Evolutionary conservation across 306 rosid genomes (phyloP), one percentile per base, ranked within the genome.

Genomic region (Rosa multiflora): DNA sequence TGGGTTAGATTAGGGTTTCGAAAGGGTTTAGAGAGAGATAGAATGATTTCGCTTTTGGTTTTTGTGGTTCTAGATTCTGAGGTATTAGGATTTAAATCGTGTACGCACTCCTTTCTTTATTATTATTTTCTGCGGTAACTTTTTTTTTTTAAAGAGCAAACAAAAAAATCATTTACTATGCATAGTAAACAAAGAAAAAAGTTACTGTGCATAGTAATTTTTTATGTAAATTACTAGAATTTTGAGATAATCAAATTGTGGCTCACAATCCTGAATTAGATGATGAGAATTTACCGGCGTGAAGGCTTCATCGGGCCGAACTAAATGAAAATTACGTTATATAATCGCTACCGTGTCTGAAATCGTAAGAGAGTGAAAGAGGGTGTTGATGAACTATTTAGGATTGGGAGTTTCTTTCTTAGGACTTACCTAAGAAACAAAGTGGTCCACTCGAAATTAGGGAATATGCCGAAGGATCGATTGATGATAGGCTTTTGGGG

Each of bases 1-100:
- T 12, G 59, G 40, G 21, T 67, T 21, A 48, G 69, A 52, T 58
- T 89, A 84, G 90, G 93, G 88, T 80, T 85, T 83, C 74, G 56
- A 70, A 75, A 70, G 79, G 83, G 79, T 78, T 85, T 82, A 32
- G 62, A 37, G 82, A 75, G 53, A 39, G 55, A 70, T 53, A 29
- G 70, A 40, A 56, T 72, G 63, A 52, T 61, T 80, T 84, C 66
- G 69, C 23, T 43, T 23, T 23, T 71, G 44, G 48, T 8, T 52
- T 52, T 26, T 62, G 59, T 62, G 69, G 55, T 15, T 59, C 26
- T 5, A 20, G 39, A 32, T 26, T 61, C 39, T 26, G 17, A 4
- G 10, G 12, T 10, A 32, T 17, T 63, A 6, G 12, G 10, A 26
- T 63, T 59, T 59, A 59, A 62, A 35, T 61, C 66, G 66, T 21